phyloP scores from a whole-genome alignment of 306 rosid genomes.

The Oxytropis ochrocephala region DNA sequence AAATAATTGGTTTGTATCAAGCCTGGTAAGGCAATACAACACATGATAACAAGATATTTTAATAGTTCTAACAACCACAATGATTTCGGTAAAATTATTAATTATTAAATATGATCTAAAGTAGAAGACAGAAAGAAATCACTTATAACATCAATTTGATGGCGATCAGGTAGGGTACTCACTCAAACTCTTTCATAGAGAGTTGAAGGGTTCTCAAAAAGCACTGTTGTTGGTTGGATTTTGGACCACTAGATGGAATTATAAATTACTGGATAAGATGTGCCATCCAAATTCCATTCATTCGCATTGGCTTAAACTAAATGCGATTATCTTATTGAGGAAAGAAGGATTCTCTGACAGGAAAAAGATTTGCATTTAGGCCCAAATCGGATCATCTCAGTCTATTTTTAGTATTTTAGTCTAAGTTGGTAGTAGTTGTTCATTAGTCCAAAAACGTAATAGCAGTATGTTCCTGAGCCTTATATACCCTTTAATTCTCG shows the following conservation, averaged over 20 bases:
- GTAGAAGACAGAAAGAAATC: slow-evolving; percentile 7
- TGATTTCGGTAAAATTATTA: neutral
- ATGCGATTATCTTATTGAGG: no score
- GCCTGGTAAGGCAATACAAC: neutral
- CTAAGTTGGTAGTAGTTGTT: no score
- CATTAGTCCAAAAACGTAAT: no score
- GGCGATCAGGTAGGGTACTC: slow-evolving; percentile 1
- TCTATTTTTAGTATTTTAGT: no score
- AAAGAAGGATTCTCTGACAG: no score
- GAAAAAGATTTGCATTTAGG: no score
- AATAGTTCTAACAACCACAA: slow-evolving; percentile 16
- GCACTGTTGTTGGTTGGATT: slow-evolving; percentile 28
- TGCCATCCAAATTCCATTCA: neutral
- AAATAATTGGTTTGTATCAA: neutral
- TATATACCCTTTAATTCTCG: no score
- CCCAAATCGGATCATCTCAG: no score
- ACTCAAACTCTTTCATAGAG: neutral
- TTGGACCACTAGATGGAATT: neutral
- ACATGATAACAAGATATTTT: neutral
- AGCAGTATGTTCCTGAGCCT: no score
- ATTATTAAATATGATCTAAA: neutral
- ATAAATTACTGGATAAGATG: neutral
- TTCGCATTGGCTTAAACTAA: neutral
- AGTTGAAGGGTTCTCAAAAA: slow-evolving; percentile 14
- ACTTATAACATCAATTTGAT: neutral